phyloP scores from a whole-genome alignment of 192 early-diverging fungal species.

The Linnemannia schmuckeri region DNA sequence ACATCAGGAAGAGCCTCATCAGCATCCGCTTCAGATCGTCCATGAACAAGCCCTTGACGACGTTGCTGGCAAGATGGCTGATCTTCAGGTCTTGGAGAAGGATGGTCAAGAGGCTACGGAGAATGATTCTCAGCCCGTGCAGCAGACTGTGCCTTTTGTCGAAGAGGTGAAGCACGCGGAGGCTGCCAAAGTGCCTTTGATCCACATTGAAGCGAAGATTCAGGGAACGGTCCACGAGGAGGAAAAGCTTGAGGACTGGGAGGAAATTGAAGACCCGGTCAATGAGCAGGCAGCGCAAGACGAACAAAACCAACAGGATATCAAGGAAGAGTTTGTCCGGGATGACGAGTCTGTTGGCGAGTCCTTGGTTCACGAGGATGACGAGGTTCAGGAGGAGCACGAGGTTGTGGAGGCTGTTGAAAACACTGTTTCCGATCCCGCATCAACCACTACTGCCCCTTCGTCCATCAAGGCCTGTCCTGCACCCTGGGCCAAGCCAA shows the following conservation, averaged over 20 bases:
- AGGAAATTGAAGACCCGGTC: neutral
- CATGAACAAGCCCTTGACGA: neutral
- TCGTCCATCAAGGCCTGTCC: conserved; percentile 39
- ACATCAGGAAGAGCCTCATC: neutral
- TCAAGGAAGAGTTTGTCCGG: neutral
- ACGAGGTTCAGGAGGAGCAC: neutral
- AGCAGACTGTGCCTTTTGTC: neutral
- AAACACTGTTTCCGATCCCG: conserved; percentile 12
- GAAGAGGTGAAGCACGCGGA: neutral
- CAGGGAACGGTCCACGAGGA: neutral
- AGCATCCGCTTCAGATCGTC: neutral
- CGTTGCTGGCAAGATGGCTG: conserved; percentile 7
- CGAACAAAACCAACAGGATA: neutral
- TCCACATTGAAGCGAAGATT: neutral
- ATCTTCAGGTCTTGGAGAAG: conserved; percentile 4
- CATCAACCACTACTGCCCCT: conserved; percentile 2
- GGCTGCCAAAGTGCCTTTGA: neutral
- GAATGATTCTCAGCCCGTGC: neutral
- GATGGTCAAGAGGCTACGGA: neutral
- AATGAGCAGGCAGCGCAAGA: neutral
- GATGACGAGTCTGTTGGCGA: conserved; percentile 1
- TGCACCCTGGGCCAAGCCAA: conserved; percentile 55
- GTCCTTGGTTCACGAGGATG: neutral
- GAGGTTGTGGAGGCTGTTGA: conserved; percentile 1
- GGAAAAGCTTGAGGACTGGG: neutral